Base-by-base conservation (phyloP, 768 basidiomycete species). In the Tulasnella calospora region DNA sequence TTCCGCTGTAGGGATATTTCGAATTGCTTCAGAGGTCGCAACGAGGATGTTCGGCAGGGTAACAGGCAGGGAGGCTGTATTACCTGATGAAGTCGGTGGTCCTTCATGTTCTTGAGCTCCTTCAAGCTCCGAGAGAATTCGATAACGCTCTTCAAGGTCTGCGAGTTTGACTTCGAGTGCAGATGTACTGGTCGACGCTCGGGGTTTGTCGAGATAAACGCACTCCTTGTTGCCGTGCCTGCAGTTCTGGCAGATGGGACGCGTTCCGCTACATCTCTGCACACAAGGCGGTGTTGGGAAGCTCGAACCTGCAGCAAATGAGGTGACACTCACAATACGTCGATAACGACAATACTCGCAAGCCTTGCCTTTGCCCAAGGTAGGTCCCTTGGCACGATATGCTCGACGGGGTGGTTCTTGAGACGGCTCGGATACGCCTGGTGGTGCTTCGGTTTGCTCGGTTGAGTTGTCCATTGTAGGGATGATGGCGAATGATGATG, bases 321-420 rank as follows among this genome's bases (percentile, higher is more conserved):
- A 33, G n/a, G 5, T 10, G 10, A 33, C 3, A 67, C 61, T 67
- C 27, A 67, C 61, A 17, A 67, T 67, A 17, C 61, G 61, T 2
- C 61, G 61, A 67, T 67, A 67, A n/a, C 61, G 61, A 33, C 61
- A 67, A n/a, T 67, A 67, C 33, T 67, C 61, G 61, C 61, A 67
- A 67, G 61, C 61, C 61, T 67, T 67, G 61, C 61, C 61, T 67
- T 67, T 67, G 27, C 61, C 61, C 6, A 67, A 35, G 27, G 61
- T 67, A 17, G 61, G 61, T 27, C 61, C 61, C 17, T 67, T 67
- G 61, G 61, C 61, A 17, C 61, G 61, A 67, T 67, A 67, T 3
- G 61, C 13, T 35, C 61, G 61, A 30, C 61, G 61, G 35, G 61
- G 61, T 30, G 61, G 61, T 1, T 10, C 33, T 17, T 67, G 61